Percentiles rank a stretch among this genome's conserved stretches.
Conservation (phyloP, 768 basidiomycete genomes). For the Auricularia heimuer region DNA sequence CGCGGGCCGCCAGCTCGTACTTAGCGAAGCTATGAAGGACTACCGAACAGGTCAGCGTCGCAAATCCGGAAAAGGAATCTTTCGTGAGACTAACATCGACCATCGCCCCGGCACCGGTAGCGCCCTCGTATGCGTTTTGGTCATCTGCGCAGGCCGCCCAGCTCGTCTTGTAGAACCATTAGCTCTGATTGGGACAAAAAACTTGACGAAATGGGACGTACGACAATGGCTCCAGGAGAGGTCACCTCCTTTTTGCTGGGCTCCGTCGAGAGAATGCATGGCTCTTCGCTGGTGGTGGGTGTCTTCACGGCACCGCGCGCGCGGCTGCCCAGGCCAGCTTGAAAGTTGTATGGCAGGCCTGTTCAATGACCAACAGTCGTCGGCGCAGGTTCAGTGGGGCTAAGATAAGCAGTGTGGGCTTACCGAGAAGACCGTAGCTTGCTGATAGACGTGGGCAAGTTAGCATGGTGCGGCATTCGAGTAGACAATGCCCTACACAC, state of each 20-base stretch:
- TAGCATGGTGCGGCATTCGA: not conserved
- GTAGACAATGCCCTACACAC: not conserved
- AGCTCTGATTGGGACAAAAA: not conserved
- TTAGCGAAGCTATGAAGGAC: conserved; percentile 13
- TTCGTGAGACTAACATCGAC: conserved; percentile 9
- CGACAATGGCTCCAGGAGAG: not conserved
- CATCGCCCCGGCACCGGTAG: conserved; percentile 12
- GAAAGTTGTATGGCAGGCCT: not conserved
- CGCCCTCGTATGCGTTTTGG: conserved; percentile 12
- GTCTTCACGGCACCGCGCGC: not conserved
- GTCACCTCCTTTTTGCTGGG: not conserved
- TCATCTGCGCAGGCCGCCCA: conserved; percentile 17
- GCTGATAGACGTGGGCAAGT: not conserved
- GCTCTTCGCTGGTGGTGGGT: not conserved
- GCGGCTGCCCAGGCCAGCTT: not conserved
- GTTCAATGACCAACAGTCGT: no score
- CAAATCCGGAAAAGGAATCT: not conserved
- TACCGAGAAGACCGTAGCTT: not conserved
- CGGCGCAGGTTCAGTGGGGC: no score
- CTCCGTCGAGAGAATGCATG: not conserved
- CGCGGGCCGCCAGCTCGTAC: not conserved
- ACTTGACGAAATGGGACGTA: not conserved
- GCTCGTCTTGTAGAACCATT: conserved; percentile 9
- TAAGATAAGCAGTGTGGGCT: no score
- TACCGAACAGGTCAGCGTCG: not conserved